Percentiles rank a stretch among this genome's conserved stretches.
Evolutionary conservation across 768 basidiomycete species (phyloP).

Genomic region (Phanerochaete sordida): DNA sequence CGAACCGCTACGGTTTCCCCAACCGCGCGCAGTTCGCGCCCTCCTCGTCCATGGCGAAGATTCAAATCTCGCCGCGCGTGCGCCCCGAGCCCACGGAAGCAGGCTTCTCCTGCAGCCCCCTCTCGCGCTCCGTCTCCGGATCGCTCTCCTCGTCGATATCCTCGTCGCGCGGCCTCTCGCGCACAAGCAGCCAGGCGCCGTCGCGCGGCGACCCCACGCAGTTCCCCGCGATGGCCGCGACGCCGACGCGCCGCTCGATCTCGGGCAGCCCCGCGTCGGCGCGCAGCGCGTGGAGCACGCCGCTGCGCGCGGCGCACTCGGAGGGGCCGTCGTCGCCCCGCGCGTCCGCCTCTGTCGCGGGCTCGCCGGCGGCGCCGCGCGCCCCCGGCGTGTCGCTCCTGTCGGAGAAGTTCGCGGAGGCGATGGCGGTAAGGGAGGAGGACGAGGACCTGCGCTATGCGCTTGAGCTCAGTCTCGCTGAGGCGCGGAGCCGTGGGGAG

Average conservation of each 20-base stretch:
- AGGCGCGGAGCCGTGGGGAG: slow-evolving; percentile 41
- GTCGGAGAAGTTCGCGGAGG: slow-evolving; percentile 5
- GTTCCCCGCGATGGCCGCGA: slow-evolving; percentile 32
- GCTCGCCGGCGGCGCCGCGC: slow-evolving; percentile 5
- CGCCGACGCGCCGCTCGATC: slow-evolving; percentile 15
- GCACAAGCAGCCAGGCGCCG: slow-evolving; percentile 9
- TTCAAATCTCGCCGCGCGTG: slow-evolving; percentile 51
- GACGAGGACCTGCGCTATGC: slow-evolving; percentile 66
- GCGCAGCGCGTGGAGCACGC: slow-evolving; percentile 30
- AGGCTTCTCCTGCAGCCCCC: slow-evolving; percentile 28
- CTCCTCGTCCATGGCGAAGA: slow-evolving; percentile 44
- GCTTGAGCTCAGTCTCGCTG: slow-evolving; percentile 68
- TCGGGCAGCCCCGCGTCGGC: slow-evolving; percentile 21
- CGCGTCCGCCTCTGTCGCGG: slow-evolving; percentile 6
- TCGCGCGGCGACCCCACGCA: slow-evolving; percentile 24
- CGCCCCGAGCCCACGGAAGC: slow-evolving; percentile 56
- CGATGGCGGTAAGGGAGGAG: slow-evolving; percentile 34
- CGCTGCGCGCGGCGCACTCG: slow-evolving; percentile 22
- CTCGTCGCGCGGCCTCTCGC: background rate
- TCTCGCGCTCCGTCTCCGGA: background rate
- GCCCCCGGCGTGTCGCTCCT: slow-evolving; percentile 6
- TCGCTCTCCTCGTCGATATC: slow-evolving; percentile 12
- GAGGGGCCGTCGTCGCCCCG: slow-evolving; percentile 19
- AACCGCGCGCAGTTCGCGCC: slow-evolving; percentile 21
- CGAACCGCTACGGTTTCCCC: slow-evolving; percentile 18